Evolutionary conservation across 1,139 yeast genomes (phyloP), one percentile per base, ranked within the genome.

Genomic region (Wickerhamomyces sp.): DNA sequence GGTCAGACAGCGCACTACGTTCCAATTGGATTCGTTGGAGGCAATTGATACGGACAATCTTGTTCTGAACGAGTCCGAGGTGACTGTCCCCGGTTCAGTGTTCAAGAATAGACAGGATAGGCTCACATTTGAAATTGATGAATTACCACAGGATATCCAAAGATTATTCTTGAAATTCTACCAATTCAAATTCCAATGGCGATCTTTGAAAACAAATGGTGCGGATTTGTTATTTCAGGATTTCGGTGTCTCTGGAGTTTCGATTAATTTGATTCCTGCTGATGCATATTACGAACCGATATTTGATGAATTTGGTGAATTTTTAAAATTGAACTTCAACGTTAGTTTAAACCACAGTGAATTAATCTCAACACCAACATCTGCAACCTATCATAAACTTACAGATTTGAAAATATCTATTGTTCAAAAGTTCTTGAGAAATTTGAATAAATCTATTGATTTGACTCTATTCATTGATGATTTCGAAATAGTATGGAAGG

Each of bases 31-130:
- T 9, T 33, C 48, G 1, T 28, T 49, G 11, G 42, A 46, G 14
- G 23, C 46, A 6, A 44, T 47, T 15, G 51, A 42, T 26, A 45
- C 51, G 3, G 47, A 46, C 28, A 47, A 47, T 18, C 36, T 42
- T 1, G 28, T 41, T 3, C 36, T 49, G 16, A 30, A 38, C 7
- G 45, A 39, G 21, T 36, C 39, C 0, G 21, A 30, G 2, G 37
- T 49, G 16, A 31, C 35, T 6, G 23, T 47, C 4, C 53, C 53
- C 0, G 47, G 44, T 2, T 37, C 50, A 3, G 30, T 49, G 16
- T 44, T 40, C 33, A 33, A 19, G 3, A 27, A 30, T 3, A 42
- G 49, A 29, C 52, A 49, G 26, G 49, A 46, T 24, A 40, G 45
- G 19, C 34, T 49, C 7, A 42, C 42, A 1, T 26, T 49, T 10